A percentile compares a stretch with the other conserved stretches of the same genome.
phyloP scores from a whole-genome alignment of 176 grass and related monocot genomes.

The Phoenix roebelenii region DNA sequence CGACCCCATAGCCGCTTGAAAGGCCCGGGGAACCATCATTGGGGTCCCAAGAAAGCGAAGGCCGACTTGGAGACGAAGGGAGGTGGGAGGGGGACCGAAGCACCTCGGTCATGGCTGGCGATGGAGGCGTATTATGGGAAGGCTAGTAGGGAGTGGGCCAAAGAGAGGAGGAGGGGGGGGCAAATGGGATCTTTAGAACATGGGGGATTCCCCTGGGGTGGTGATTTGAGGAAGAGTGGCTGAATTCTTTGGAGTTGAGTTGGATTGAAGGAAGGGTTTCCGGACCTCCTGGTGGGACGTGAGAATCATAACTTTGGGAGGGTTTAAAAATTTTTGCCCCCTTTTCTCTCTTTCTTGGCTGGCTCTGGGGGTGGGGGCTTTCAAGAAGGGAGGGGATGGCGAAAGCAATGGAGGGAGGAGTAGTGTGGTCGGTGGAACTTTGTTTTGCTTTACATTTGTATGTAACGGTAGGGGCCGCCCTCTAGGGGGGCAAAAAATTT shows the following conservation, averaged over 20 bases:
- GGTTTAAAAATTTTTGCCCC: conserved; percentile 12
- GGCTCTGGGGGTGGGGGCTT: conserved; percentile 8
- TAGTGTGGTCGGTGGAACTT: too few relatives aligned
- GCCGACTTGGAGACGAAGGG: conserved; percentile 16
- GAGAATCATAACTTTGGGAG: conserved; percentile 30
- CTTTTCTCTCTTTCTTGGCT: conserved; percentile 7
- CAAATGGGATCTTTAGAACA: conserved; percentile 29
- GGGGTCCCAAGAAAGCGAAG: conserved; percentile 7
- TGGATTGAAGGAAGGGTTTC: conserved; percentile 85
- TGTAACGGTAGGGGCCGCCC: too few relatives aligned
- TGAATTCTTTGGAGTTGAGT: conserved; percentile 48
- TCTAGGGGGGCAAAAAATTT: too few relatives aligned
- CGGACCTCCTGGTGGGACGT: conserved; percentile 18
- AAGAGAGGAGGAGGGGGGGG: background rate
- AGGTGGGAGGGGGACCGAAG: conserved; percentile 33
- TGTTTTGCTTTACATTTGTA: too few relatives aligned
- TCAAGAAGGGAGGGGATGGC: background rate
- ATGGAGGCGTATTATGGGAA: background rate
- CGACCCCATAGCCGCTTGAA: conserved; percentile 32
- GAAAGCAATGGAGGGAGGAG: too few relatives aligned
- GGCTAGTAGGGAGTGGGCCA: conserved; percentile 30
- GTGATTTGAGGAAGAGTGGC: conserved; percentile 15
- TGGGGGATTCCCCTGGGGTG: conserved; percentile 7
- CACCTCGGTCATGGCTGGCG: conserved; percentile 36
- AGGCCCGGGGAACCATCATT: conserved; percentile 27